Evolutionary conservation across 1,139 yeast genomes (phyloP).

Genomic region (Magnusiomyces fungicola): DNA sequence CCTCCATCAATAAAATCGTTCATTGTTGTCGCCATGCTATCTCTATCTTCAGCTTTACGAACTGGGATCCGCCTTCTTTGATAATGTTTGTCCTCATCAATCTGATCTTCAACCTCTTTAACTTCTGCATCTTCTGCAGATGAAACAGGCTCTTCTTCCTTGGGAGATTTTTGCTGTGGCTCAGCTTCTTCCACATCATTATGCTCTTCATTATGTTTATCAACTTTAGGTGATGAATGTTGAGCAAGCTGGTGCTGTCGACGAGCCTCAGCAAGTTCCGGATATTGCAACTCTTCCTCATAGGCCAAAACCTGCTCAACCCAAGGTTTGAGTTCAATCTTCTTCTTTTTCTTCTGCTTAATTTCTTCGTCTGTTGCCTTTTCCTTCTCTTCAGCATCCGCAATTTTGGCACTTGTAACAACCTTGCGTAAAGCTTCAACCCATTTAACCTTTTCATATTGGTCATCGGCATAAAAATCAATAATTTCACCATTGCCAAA

Average conservation of each 20-base stretch:
- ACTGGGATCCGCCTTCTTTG: neutral
- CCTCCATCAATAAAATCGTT: neutral
- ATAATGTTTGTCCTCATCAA: no score
- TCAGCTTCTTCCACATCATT: neutral
- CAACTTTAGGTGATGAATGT: no score
- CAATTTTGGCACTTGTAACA: constrained; percentile 14
- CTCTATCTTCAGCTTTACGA: neutral
- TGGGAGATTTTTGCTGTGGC: neutral
- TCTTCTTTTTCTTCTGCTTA: constrained; percentile 20
- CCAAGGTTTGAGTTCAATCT: constrained; percentile 28
- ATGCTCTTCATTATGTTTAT: neutral
- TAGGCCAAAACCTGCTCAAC: constrained; percentile 27
- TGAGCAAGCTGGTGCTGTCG: no score
- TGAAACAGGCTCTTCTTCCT: neutral
- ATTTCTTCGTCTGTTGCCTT: constrained; percentile 5
- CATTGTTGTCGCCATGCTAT: neutral
- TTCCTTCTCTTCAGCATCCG: constrained; percentile 4
- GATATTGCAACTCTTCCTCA: constrained; percentile 7
- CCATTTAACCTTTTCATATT: constrained; percentile 48
- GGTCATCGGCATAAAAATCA: constrained; percentile 58
- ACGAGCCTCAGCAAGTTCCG: neutral
- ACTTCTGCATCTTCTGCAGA: neutral
- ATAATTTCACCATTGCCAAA: constrained; percentile 65
- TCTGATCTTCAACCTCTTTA: neutral
- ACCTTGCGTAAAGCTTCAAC: constrained; percentile 20